Percentiles rank a stretch among this genome's conserved stretches.
These are phyloP conservation scores for Galerina sulciceps DNA, from an alignment of 768 basidiomycete species.

Conservation along the genomic window DNA sequence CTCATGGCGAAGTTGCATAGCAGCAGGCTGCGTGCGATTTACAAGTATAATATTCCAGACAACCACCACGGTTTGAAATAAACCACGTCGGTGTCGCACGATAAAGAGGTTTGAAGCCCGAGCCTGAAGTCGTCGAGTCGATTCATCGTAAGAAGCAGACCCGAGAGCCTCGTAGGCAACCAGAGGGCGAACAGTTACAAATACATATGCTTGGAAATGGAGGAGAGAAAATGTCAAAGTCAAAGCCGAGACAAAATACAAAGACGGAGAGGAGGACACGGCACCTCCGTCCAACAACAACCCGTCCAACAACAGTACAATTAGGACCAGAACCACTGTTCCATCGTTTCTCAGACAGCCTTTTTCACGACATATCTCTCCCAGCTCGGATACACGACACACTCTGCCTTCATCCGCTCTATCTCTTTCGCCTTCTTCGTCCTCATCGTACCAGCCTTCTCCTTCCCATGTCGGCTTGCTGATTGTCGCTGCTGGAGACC, in stretches of 20 bases:
- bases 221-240: background rate
- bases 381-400: slow-evolving; percentile 64
- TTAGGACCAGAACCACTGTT: background rate
- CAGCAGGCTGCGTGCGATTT: too few species aligned
- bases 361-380: slow-evolving; percentile 61
- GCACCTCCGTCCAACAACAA: slow-evolving; percentile 13
- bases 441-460: slow-evolving; percentile 33
- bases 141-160: too few species aligned
- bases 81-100: background rate
- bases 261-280: slow-evolving; percentile 5
- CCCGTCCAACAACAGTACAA: slow-evolving; percentile 2
- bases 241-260: background rate
- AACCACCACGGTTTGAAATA: background rate
- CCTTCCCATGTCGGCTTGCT: slow-evolving; percentile 26
- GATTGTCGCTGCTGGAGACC: background rate
- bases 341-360: slow-evolving; percentile 14
- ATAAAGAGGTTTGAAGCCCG: background rate
- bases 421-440: slow-evolving; percentile 32
- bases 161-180: background rate
- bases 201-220: background rate
- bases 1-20: too few species aligned
- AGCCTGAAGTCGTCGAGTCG: too few species aligned
- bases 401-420: slow-evolving; percentile 44
- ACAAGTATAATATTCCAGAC: too few species aligned
- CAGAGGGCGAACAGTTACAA: background rate